Conservation (phyloP, 2,329 filamentous ascomycete genomes). For the Pseudocercospora ulei region DNA sequence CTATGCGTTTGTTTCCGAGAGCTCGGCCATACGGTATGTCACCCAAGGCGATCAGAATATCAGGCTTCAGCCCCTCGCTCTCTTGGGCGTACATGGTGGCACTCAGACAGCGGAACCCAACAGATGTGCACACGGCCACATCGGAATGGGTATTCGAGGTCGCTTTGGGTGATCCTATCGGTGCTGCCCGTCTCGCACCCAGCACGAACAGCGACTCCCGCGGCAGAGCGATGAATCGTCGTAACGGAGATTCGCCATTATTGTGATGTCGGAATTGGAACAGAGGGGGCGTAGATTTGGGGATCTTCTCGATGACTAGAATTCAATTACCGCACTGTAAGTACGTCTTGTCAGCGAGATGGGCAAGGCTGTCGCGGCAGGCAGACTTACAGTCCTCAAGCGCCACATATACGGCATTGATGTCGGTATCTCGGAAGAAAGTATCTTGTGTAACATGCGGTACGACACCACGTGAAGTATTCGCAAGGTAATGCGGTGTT, state of each 20-base stretch:
- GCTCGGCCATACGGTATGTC: conserved; percentile 56
- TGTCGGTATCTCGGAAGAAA: conserved; percentile 53
- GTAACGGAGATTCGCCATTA: conserved; percentile 49
- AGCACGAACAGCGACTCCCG: conserved; percentile 58
- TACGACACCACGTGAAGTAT: conserved; percentile 72
- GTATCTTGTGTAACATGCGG: conserved; percentile 87
- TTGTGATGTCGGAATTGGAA: conserved; percentile 42
- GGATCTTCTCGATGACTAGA: conserved; percentile 54
- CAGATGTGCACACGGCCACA: conserved; percentile 72
- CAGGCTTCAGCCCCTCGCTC: conserved; percentile 58
- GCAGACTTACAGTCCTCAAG: conserved; percentile 76
- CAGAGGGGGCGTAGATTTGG: conserved; percentile 43
- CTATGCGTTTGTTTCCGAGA: conserved; percentile 53
- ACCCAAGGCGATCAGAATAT: conserved; percentile 68
- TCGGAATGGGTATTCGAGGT: conserved; percentile 47
- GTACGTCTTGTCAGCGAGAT: conserved; percentile 36
- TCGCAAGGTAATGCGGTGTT: conserved; percentile 72
- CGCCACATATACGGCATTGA: conserved; percentile 66
- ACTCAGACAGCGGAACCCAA: conserved; percentile 66
- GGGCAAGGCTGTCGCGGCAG: conserved; percentile 9
- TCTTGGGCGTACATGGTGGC: conserved; percentile 59
- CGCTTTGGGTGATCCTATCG: conserved; percentile 58
- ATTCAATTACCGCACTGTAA: conserved; percentile 35
- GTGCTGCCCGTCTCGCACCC: conserved; percentile 65
- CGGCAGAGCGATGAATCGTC: conserved; percentile 66